Conservation (phyloP, 208 protist species). For the Lotmaria passim region DNA sequence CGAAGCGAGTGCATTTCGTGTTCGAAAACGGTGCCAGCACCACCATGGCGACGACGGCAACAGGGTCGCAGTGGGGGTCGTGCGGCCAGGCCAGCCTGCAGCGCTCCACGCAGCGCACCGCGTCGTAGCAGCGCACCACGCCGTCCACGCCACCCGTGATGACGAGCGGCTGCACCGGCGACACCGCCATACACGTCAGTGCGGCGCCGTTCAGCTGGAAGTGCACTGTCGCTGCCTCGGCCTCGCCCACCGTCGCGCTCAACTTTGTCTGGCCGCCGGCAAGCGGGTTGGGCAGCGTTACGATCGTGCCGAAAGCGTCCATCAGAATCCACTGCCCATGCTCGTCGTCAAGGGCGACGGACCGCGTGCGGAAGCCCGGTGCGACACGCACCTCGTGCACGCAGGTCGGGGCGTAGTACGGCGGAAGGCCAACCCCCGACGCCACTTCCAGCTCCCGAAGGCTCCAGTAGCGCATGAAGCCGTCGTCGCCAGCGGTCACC, state of each 20-base stretch:
- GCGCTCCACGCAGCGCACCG: constrained; percentile 69
- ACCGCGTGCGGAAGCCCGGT: constrained; percentile 57
- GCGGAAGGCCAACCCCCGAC: constrained; percentile 84
- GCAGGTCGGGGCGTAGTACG: constrained; percentile 77
- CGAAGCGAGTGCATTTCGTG: constrained; percentile 39
- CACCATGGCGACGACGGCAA: constrained; percentile 23
- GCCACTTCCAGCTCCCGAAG: constrained; percentile 91
- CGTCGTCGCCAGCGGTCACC: constrained; percentile 95
- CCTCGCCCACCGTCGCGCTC: not conserved
- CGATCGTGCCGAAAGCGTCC: constrained; percentile 68
- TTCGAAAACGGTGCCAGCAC: constrained; percentile 22
- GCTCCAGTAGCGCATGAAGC: constrained; percentile 95
- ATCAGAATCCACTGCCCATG: constrained; percentile 83
- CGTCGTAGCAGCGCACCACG: constrained; percentile 91
- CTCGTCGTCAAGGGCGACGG: constrained; percentile 53
- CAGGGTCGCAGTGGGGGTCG: not conserved
- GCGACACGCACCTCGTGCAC: constrained; percentile 75
- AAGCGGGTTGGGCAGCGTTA: constrained; percentile 38
- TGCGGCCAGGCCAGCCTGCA: constrained; percentile 33
- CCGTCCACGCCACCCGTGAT: constrained; percentile 93
- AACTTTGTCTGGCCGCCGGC: constrained; percentile 2
- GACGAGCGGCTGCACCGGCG: constrained; percentile 76
- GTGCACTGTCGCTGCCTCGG: not conserved
- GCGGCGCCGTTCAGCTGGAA: constrained; percentile 91
- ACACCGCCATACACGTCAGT: constrained; percentile 83